phyloP scores from a whole-genome alignment of 331 rosid species.

The Quercus lobata region DNA sequence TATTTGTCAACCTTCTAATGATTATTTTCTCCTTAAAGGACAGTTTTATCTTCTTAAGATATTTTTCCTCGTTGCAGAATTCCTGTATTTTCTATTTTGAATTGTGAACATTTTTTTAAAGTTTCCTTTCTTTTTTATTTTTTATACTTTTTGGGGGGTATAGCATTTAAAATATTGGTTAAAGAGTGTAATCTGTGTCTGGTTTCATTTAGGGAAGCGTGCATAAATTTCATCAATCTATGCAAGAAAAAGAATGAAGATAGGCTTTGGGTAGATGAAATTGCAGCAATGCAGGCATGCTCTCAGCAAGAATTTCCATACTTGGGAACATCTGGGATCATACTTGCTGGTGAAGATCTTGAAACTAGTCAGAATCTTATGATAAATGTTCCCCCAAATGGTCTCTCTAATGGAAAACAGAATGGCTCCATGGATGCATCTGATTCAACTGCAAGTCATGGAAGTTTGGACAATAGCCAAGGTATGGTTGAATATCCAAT shows the following conservation, averaged over 20 bases:
- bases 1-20: background rate
- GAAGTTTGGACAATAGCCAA: constrained; percentile 72
- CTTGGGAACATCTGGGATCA: constrained; percentile 74
- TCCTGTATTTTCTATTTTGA: background rate
- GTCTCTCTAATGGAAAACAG: constrained; percentile 32
- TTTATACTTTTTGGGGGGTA: background rate
- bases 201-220: constrained; percentile 72
- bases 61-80: background rate
- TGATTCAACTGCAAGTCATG: constrained; percentile 78
- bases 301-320: constrained; percentile 72
- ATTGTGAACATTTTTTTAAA: background rate
- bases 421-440: constrained; percentile 48
- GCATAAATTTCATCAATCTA: constrained; percentile 74
- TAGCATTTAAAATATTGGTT: background rate
- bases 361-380: constrained; percentile 31
- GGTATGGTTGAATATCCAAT: constrained; percentile 40
- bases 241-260: constrained; percentile 96
- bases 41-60: background rate
- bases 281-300: constrained; percentile 89
- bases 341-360: constrained; percentile 86
- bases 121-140: background rate
- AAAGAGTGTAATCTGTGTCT: constrained; percentile 7
- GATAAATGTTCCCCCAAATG: constrained; percentile 24
- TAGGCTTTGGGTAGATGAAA: constrained; percentile 88
- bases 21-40: background rate